phyloP scores from a whole-genome alignment of 2,329 filamentous ascomycete genomes.

The Aspergillus pseudoterreus region DNA sequence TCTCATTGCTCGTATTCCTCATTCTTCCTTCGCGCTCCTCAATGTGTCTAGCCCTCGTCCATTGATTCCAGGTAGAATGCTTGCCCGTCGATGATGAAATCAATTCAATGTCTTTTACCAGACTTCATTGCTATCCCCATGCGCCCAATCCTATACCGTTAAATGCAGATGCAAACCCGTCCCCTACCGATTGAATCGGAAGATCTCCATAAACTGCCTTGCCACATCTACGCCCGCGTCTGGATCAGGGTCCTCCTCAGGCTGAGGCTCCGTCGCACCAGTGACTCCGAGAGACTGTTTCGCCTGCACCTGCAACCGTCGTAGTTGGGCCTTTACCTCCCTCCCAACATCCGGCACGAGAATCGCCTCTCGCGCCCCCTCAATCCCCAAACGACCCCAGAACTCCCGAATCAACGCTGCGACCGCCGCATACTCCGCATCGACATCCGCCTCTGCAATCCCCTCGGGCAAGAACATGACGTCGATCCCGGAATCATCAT shows the following conservation, averaged over 20 bases:
- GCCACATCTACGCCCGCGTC: slow-evolving; percentile 38
- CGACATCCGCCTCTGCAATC: slow-evolving; percentile 36
- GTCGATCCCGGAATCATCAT: slow-evolving; percentile 25
- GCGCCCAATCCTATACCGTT: background rate
- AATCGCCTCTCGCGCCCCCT: slow-evolving; percentile 39
- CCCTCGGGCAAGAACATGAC: slow-evolving; percentile 18
- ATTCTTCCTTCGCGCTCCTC: slow-evolving; percentile 4
- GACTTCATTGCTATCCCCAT: background rate
- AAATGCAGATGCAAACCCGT: too few species aligned
- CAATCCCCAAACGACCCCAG: slow-evolving; percentile 36
- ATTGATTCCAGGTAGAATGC: slow-evolving; percentile 10
- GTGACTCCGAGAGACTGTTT: slow-evolving; percentile 6
- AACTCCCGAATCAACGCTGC: slow-evolving; percentile 40
- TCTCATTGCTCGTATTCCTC: slow-evolving; percentile 4
- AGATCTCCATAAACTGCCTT: slow-evolving; percentile 45
- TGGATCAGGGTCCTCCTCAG: slow-evolving; percentile 30
- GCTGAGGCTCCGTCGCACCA: slow-evolving; percentile 10
- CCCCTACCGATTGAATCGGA: slow-evolving; percentile 38
- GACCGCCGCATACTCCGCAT: slow-evolving; percentile 32
- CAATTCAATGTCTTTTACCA: background rate
- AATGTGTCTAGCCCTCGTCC: slow-evolving; percentile 5
- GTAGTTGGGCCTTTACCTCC: slow-evolving; percentile 32
- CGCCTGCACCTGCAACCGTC: slow-evolving; percentile 15
- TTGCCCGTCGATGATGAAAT: slow-evolving; percentile 3
- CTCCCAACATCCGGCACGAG: slow-evolving; percentile 38